Evolutionary conservation across 768 basidiomycete genomes (phyloP).

Genomic region (Lactifluus subvellereus): DNA sequence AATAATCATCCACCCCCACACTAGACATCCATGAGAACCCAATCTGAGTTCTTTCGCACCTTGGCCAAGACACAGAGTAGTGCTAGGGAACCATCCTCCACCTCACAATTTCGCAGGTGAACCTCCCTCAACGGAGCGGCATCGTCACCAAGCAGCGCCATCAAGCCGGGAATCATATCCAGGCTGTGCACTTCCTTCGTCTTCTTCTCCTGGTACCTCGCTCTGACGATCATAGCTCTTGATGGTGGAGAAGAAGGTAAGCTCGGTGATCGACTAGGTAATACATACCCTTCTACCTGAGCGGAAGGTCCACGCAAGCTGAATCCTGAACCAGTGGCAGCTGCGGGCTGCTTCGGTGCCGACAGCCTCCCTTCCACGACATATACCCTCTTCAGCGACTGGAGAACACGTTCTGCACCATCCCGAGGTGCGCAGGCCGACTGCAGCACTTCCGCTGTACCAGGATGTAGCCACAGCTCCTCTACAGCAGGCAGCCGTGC

Average conservation of each 20-base stretch:
- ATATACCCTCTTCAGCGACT: slow-evolving; percentile 6
- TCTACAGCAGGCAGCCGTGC: not conserved
- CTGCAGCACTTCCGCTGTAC: slow-evolving; percentile 3
- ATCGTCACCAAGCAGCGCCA: not conserved
- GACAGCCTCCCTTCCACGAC: slow-evolving; percentile 4
- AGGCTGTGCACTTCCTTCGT: not conserved
- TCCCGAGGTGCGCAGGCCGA: not conserved
- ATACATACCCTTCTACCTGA: too few relatives aligned
- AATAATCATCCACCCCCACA: not conserved
- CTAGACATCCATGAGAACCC: not conserved
- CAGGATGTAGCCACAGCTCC: slow-evolving; percentile 8
- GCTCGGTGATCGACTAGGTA: not conserved
- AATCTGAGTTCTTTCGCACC: not conserved
- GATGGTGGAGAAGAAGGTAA: not conserved
- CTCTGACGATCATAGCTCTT: not conserved
- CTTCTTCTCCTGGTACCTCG: not conserved
- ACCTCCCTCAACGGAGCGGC: not conserved
- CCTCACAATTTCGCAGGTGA: slow-evolving; percentile 8
- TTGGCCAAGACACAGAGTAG: slow-evolving; percentile 1
- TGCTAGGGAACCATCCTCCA: slow-evolving; percentile 1
- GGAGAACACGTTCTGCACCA: not conserved
- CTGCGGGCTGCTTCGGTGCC: not conserved
- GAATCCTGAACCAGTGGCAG: not conserved
- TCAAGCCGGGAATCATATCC: slow-evolving; percentile 8
- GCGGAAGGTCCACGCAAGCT: not conserved